Evolutionary conservation across 352 stramenopile species (phyloP), one percentile per base, ranked within the genome.

Genomic region (Phytophthora nicotianae): DNA sequence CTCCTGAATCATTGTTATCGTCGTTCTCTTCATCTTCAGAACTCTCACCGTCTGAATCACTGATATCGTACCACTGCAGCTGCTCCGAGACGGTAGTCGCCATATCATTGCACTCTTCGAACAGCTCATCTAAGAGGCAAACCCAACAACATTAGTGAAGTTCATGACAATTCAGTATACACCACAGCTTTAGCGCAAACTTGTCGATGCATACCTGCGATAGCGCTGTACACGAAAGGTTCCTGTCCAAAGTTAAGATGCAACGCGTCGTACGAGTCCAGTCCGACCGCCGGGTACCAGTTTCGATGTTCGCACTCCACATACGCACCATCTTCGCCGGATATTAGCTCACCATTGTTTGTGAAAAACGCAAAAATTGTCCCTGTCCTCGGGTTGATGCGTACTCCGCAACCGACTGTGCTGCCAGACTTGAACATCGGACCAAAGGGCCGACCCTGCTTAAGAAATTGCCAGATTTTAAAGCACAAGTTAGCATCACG

Each of bases 241-340:
- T 90, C 79, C 54, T 89, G 82, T 0, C 88, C 88, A 72, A 92
- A 95, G 65, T 97, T 97, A 27, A 95, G 70, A 23, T 92, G 84
- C 19, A 97, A 67, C 3, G 73, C 74, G 41, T 93, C 81, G 26
- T 85, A 74, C 8, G 84, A 91, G 58, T 97, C 89, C n/a, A 97
- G 20, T 1, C 89, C 89, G 11, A 97, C 84, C 4, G 89, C 83
- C 4, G 89, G 87, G 49, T 85, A 97, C 78, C 87, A 89, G 1
- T 73, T 69, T 6, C 65, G 70, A 50, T 90, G 76, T 13, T 62
- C 40, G 47, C 83, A 89, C 47, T 77, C 70, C 9, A 90, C 52
- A 26, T 65, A 71, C 5, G 63, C 55, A 7, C 58, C 65, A 23
- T 70, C 24, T 50, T 53, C 60, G 67, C 78, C 55, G 5, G 72